Evolutionary conservation across 257 asterid genomes (phyloP).

Genomic region (Haberlea rhodopensis): DNA sequence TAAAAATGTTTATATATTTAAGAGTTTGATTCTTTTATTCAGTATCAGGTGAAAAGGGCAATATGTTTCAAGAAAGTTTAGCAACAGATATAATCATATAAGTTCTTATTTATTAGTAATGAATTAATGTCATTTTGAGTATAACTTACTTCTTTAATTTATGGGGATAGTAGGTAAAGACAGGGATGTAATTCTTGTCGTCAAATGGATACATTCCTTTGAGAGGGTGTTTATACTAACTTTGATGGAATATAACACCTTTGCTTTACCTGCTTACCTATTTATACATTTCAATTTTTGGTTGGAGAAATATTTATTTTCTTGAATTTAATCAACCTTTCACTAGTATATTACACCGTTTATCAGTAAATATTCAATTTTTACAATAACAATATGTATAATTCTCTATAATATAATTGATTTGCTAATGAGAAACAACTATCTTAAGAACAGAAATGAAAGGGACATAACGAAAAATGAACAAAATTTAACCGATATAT

Average conservation of each 20-base stretch:
- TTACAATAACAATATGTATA: conserved; percentile 1
- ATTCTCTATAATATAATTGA: conserved; percentile 5
- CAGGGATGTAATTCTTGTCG: conserved; percentile 47
- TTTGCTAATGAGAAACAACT: neutral
- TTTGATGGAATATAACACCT: conserved; percentile 47
- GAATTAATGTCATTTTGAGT: conserved; percentile 32
- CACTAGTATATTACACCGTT: conserved; percentile 11
- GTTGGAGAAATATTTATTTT: conserved; percentile 19
- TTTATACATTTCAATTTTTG: conserved; percentile 26
- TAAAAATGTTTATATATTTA: conserved; percentile 20
- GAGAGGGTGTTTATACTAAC: conserved; percentile 31
- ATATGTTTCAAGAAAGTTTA: conserved; percentile 28
- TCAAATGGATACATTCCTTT: conserved; percentile 33
- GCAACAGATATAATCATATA: conserved; percentile 25
- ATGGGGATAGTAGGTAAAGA: conserved; percentile 48
- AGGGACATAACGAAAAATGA: neutral
- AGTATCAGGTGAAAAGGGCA: conserved; percentile 10
- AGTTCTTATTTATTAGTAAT: conserved; percentile 24
- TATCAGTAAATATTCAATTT: neutral
- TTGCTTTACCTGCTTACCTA: conserved; percentile 29
- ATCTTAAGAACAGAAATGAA: conserved; percentile 7
- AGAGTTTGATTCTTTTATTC: conserved; percentile 16
- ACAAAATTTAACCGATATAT: conserved; percentile 4
- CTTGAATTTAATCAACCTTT: conserved; percentile 5
- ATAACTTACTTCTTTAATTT: conserved; percentile 40